phyloP scores from a whole-genome alignment of 208 protist species.

The Herpetomonas samuelpessoai region DNA sequence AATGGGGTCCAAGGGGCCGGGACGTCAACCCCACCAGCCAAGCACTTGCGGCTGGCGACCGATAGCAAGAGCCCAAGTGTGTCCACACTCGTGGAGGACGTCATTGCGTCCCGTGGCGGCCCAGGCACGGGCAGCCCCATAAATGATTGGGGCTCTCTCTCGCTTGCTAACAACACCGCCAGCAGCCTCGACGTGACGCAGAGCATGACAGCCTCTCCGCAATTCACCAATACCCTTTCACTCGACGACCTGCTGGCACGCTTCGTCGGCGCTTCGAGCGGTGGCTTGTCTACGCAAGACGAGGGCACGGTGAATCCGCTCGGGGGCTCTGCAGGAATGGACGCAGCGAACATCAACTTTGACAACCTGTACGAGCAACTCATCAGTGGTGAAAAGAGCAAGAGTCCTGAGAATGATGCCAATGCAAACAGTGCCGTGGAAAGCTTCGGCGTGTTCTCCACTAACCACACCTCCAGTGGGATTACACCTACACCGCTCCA shows the following conservation, averaged over 20 bases:
- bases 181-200: slow-evolving; percentile 1
- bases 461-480: not conserved
- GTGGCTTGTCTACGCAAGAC: not conserved
- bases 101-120: not conserved
- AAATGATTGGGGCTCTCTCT: slow-evolving; percentile 12
- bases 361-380: slow-evolving; percentile 55
- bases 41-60: slow-evolving; percentile 22
- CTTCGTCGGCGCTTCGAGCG: slow-evolving; percentile 24
- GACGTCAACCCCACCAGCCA: slow-evolving; percentile 22
- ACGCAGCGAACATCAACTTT: slow-evolving; percentile 20
- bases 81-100: slow-evolving; percentile 6
- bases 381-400: slow-evolving; percentile 18
- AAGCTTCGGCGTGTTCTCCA: not conserved
- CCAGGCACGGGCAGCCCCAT: not conserved
- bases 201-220: slow-evolving; percentile 42
- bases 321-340: slow-evolving; percentile 1
- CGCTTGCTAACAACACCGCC: slow-evolving; percentile 2
- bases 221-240: slow-evolving; percentile 31
- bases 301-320: not conserved
- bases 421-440: not conserved
- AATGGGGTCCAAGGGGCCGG: too few species aligned
- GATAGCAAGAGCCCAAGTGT: slow-evolving; percentile 15
- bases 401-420: slow-evolving; percentile 15
- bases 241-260: slow-evolving; percentile 48
- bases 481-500: too few species aligned